phyloP scores from a whole-genome alignment of 352 stramenopile species.

The Aphanomyces invadans region DNA sequence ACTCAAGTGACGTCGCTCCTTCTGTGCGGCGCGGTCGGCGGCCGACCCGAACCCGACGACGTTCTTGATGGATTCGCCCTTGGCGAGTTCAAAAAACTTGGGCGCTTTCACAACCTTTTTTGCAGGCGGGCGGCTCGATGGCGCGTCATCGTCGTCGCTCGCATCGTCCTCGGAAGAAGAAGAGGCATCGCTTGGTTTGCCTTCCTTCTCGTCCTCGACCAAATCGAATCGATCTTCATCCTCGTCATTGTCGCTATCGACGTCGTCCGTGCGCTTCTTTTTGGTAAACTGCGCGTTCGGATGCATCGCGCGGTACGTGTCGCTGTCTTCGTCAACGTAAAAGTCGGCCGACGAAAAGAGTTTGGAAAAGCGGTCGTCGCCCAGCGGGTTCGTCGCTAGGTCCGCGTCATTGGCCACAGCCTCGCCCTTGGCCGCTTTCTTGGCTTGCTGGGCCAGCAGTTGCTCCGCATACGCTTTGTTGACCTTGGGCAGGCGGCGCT shows the following conservation, averaged over 20 bases:
- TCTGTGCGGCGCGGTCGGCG: constrained; percentile 54
- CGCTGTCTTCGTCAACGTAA: constrained; percentile 94
- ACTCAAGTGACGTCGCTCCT: constrained; percentile 67
- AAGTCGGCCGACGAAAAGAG: constrained; percentile 98
- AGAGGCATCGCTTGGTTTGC: constrained; percentile 28
- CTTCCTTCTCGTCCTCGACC: constrained; percentile 53
- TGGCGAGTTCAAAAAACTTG: constrained; percentile 83
- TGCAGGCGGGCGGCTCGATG: neutral
- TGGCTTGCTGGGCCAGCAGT: constrained; percentile 72
- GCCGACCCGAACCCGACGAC: constrained; percentile 72
- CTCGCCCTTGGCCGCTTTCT: constrained; percentile 34
- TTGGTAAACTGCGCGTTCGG: constrained; percentile 67
- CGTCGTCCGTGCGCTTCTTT: constrained; percentile 80
- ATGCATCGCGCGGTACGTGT: constrained; percentile 94
- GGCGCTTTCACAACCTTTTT: constrained; percentile 27
- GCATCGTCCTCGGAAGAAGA: constrained; percentile 43
- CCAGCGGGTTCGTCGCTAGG: constrained; percentile 77
- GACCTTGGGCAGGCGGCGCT: constrained; percentile 82
- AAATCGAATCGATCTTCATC: constrained; percentile 62
- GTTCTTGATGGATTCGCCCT: constrained; percentile 70
- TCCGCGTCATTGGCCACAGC: no score
- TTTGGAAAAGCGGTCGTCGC: constrained; percentile 94
- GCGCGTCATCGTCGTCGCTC: constrained; percentile 38
- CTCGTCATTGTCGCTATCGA: constrained; percentile 85
- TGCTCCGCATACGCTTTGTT: constrained; percentile 85